Percentiles rank a stretch among this genome's conserved stretches.
phyloP scores from a whole-genome alignment of 805 yeast species.

The Sugiyamaella smithiae region DNA sequence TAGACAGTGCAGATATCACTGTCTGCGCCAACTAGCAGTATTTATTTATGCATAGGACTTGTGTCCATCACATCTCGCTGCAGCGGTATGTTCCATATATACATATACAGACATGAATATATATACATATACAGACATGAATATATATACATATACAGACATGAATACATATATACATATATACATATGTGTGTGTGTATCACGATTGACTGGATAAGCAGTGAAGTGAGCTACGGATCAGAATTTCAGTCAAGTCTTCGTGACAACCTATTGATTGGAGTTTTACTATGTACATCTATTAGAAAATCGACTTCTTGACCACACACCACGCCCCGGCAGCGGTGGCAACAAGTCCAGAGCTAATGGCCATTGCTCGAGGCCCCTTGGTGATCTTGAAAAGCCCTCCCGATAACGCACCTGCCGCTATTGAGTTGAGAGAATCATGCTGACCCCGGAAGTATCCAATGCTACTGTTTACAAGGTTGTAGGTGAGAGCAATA shows the following conservation, averaged over 20 bases:
- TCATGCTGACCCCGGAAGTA: constrained; percentile 85
- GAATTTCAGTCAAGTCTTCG: too few species aligned
- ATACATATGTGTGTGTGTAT: too few species aligned
- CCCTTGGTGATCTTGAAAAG: constrained; percentile 85
- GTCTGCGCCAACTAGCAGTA: too few species aligned
- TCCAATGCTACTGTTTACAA: constrained; percentile 77
- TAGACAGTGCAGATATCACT: not conserved
- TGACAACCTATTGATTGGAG: too few species aligned
- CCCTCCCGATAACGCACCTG: constrained; percentile 94
- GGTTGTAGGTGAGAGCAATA: constrained; percentile 82
- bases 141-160: too few species aligned
- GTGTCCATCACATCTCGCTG: too few species aligned
- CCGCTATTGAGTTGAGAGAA: constrained; percentile 72
- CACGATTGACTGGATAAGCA: too few species aligned
- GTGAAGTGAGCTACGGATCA: too few species aligned
- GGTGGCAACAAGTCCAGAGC: constrained; percentile 80
- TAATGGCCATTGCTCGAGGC: constrained; percentile 78
- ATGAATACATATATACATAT: too few species aligned
- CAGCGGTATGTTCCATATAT: too few species aligned
- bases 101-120: too few species aligned
- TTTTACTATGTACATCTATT: constrained; percentile 4
- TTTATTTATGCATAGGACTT: constrained; percentile 1
- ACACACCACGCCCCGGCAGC: constrained; percentile 95
- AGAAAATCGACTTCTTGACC: constrained; percentile 45
- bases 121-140: too few species aligned